Percentiles rank a stretch among this genome's conserved stretches.
Conservation (phyloP, 176 grass and related monocot species). For the Avena insularis region DNA sequence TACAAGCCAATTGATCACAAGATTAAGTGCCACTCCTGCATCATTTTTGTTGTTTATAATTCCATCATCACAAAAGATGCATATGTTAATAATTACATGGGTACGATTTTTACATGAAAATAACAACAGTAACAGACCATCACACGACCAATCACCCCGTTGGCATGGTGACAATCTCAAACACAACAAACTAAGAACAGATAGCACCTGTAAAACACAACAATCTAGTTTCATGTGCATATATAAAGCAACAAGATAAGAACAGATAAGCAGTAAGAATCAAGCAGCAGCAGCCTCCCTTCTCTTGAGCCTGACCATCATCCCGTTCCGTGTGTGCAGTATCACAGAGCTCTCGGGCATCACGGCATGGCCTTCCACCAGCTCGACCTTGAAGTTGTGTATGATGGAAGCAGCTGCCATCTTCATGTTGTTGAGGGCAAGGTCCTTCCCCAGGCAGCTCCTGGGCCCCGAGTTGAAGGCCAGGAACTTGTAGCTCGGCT, state of each 20-base stretch:
- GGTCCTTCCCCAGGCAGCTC: conserved; percentile 64
- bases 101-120: conserved; percentile 23
- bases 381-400: conserved; percentile 63
- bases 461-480: conserved; percentile 57
- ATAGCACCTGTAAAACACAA: not conserved
- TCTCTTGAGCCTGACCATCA: conserved; percentile 56
- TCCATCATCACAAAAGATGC: not conserved
- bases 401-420: conserved; percentile 54
- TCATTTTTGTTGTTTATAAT: no score
- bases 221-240: not conserved
- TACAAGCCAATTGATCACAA: no score
- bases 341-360: conserved; percentile 51
- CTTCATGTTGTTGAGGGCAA: conserved; percentile 63
- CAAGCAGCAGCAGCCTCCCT: conserved; percentile 43
- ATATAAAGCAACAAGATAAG: not conserved
- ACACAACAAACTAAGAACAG: not conserved
- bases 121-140: not conserved
- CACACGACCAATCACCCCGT: not conserved
- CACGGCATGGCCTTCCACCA: conserved; percentile 47
- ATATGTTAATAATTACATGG: not conserved
- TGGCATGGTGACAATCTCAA: not conserved
- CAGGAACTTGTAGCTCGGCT: conserved; percentile 63
- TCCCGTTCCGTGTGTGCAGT: conserved; percentile 56
- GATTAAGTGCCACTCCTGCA: no score
- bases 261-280: conserved; percentile 2